Evolutionary conservation across 2,329 filamentous ascomycete species (phyloP).

Genomic region (Exophiala mesophila): DNA sequence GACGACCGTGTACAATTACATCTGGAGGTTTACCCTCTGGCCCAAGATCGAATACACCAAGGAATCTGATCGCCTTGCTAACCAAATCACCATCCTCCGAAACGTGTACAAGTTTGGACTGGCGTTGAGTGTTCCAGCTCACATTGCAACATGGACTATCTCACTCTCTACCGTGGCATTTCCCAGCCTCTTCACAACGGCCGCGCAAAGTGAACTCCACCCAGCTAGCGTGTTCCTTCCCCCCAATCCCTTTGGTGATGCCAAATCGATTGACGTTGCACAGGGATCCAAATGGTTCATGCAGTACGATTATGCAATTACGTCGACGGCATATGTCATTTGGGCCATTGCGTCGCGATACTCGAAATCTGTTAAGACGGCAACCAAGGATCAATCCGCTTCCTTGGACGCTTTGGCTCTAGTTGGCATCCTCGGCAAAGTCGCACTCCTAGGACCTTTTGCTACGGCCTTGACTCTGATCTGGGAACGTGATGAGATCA

Average conservation of each 20-base stretch:
- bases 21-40: slow-evolving; percentile 25
- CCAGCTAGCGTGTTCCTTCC: slow-evolving; percentile 37
- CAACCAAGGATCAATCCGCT: background rate
- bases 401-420: slow-evolving; percentile 1
- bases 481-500: slow-evolving; percentile 46
- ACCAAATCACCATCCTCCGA: slow-evolving; percentile 29
- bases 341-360: slow-evolving; percentile 40
- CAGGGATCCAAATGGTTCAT: slow-evolving; percentile 42
- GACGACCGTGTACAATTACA: slow-evolving; percentile 30
- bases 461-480: slow-evolving; percentile 41
- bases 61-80: slow-evolving; percentile 1
- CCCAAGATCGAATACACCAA: slow-evolving; percentile 24
- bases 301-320: slow-evolving; percentile 45
- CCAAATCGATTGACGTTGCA: slow-evolving; percentile 30
- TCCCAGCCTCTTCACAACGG: slow-evolving; percentile 36
- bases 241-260: slow-evolving; percentile 29
- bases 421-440: slow-evolving; percentile 19
- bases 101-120: slow-evolving; percentile 40
- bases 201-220: slow-evolving; percentile 30
- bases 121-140: slow-evolving; percentile 34
- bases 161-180: slow-evolving; percentile 35
- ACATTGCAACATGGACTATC: slow-evolving; percentile 38
- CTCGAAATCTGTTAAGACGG: slow-evolving; percentile 22
- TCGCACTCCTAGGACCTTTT: slow-evolving; percentile 38
- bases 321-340: slow-evolving; percentile 37